A percentile compares a stretch with the other conserved stretches of the same genome.
Evolutionary conservation across 495 filamentous ascomycete species (phyloP).

Genomic region (Aspergillus asperescens): DNA sequence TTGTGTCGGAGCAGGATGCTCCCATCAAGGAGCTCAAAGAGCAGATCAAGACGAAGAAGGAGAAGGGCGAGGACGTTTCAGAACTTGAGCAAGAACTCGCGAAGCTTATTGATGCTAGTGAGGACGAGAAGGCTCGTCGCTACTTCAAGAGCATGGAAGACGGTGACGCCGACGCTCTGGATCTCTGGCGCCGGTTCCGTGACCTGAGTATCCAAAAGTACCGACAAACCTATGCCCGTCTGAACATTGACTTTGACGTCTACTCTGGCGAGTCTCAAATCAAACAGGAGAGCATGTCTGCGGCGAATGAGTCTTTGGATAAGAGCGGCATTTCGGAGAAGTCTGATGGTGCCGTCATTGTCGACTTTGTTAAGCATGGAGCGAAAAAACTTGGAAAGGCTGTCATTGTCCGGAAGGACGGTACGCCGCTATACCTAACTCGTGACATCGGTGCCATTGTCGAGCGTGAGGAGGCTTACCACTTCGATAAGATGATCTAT

Average conservation of each 20-base stretch:
- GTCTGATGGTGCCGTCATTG: constrained; percentile 82
- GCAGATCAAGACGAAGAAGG: constrained; percentile 48
- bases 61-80: constrained; percentile 43
- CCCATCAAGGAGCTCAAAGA: constrained; percentile 55
- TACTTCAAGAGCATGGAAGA: constrained; percentile 95
- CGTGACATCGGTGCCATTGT: constrained; percentile 65
- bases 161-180: constrained; percentile 67
- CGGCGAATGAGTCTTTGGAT: constrained; percentile 57
- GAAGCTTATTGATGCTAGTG: constrained; percentile 49
- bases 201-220: constrained; percentile 85
- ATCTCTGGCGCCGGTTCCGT: constrained; percentile 81
- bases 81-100: constrained; percentile 45
- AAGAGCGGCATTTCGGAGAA: constrained; percentile 69
- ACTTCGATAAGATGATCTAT: constrained; percentile 75
- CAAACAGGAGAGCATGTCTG: constrained; percentile 70
- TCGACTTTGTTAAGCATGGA: constrained; percentile 76
- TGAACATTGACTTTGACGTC: constrained; percentile 90
- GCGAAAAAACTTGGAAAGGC: constrained; percentile 65
- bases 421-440: constrained; percentile 64
- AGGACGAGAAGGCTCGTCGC: constrained; percentile 60
- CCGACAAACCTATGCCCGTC: constrained; percentile 71
- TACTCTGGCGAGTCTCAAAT: constrained; percentile 96
- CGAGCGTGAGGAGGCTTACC: constrained; percentile 57
- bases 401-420: constrained; percentile 62
- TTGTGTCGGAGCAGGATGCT: constrained; percentile 46